Base-by-base conservation (phyloP, 2,329 filamentous ascomycete genomes). In the Fusarium anguioides region DNA sequence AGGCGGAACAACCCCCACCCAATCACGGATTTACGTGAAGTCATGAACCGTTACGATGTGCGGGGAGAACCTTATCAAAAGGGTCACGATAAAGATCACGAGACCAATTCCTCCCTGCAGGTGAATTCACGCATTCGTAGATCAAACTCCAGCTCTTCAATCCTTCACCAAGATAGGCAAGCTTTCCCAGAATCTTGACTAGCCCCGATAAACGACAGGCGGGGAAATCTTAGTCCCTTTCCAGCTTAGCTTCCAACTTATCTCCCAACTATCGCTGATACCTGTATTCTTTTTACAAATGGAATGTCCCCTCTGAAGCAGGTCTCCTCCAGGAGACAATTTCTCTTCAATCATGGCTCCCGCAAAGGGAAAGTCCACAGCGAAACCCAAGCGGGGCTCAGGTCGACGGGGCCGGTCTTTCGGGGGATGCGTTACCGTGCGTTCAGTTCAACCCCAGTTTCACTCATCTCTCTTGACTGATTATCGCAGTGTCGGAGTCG, bases 371-470 rank as follows among this genome's bases (percentile, higher is more conserved):
- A 67, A 60, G 9, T 6, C 15, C 12, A 41, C 9, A 1, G 18
- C 21, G 18, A 65, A 35, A 4, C 4, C 12, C 4, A 51, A 50
- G 11, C 50, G 39, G 27, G 23, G 15, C 0, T 27, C 31, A 14
- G 27, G 47, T 0, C 33, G 51, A 7, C 24, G 66, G 12, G 61
- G 42, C 37, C 65, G 65, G 8, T 68, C 65, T 1, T 66, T 69
- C 6, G 65, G 65, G 3, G 65, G 65, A 18, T 68, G 65, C 26
- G 40, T 52, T 11, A 69, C 65, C 3, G 65, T 68, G 18, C 2
- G 48, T 60, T 11, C 2, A 7, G 10, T 18, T n/a, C 3, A 8
- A 2, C 27, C 4, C 12, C 29, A 31, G 29, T 31, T 6, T 17
- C 5, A 4, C 3, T 7, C 2, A 1, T 1, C 15, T n/a, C 8